These are phyloP conservation scores for Penicillium coprophilum DNA, from an alignment of 495 filamentous ascomycete species.

Conservation along the genomic window DNA sequence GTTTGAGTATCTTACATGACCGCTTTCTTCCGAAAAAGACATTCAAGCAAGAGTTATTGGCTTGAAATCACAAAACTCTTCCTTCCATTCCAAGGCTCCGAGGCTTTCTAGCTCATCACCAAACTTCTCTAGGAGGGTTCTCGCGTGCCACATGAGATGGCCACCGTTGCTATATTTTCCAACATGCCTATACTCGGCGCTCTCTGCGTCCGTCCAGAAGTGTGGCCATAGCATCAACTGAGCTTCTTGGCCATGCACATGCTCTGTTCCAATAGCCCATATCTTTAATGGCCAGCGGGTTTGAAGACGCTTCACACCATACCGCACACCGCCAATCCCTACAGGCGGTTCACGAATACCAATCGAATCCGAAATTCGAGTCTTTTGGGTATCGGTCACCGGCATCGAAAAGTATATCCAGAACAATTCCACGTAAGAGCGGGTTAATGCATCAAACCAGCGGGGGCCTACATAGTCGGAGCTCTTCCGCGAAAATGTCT, in stretches of 20 bases:
- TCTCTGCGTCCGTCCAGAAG: constrained; percentile 5
- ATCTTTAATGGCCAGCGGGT: background rate
- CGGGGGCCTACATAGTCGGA: background rate
- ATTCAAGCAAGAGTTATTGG: constrained; percentile 7
- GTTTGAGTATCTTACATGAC: too few species aligned
- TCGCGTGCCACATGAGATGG: background rate
- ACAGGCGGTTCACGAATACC: constrained; percentile 7
- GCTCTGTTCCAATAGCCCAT: constrained; percentile 12
- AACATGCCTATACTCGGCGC: constrained; percentile 7
- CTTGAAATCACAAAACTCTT: constrained; percentile 13
- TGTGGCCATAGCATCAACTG: constrained; percentile 17
- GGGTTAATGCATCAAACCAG: background rate
- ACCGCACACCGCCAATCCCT: background rate
- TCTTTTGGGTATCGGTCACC: constrained; percentile 6
- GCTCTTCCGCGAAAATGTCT: constrained; percentile 1
- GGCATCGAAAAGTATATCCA: constrained; percentile 16
- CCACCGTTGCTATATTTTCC: constrained; percentile 3
- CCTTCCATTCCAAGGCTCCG: constrained; percentile 8
- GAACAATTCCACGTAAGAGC: constrained; percentile 14
- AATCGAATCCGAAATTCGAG: background rate
- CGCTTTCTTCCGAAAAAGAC: too few species aligned
- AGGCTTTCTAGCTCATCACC: constrained; percentile 3
- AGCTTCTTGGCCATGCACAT: constrained; percentile 12
- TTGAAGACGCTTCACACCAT: background rate
- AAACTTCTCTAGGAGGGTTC: constrained; percentile 3